Evolutionary conservation across 2,329 filamentous ascomycete species (phyloP).

Genomic region (Talaromyces funiculosus): DNA sequence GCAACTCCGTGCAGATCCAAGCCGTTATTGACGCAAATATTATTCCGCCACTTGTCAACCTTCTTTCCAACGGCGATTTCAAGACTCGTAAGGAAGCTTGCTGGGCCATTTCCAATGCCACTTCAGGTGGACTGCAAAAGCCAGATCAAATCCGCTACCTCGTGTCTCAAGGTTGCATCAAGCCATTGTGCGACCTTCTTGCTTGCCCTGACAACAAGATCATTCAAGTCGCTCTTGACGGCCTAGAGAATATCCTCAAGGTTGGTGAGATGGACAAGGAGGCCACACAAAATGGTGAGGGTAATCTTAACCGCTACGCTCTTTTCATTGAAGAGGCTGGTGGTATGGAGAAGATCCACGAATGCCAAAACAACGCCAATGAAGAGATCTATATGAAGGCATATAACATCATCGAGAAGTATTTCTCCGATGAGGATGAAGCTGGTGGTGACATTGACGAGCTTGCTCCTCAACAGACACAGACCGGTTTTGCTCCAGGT

Average conservation of each 20-base stretch:
- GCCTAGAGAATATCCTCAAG: slow-evolving; percentile 98
- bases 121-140: slow-evolving; percentile 95
- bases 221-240: slow-evolving; percentile 96
- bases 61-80: slow-evolving; percentile 92
- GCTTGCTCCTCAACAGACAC: slow-evolving; percentile 64
- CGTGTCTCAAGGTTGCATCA: slow-evolving; percentile 90
- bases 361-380: slow-evolving; percentile 99
- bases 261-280: slow-evolving; percentile 99
- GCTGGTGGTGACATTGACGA: slow-evolving; percentile 71
- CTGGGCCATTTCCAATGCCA: slow-evolving; percentile 99
- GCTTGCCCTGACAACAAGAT: slow-evolving; percentile 99
- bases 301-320: slow-evolving; percentile 83
- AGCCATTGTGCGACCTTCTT: slow-evolving; percentile 90
- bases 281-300: slow-evolving; percentile 50
- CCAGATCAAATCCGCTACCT: slow-evolving; percentile 97
- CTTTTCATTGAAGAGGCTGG: slow-evolving; percentile 98
- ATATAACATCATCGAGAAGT: slow-evolving; percentile 99
- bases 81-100: slow-evolving; percentile 99
- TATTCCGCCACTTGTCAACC: slow-evolving; percentile 90
- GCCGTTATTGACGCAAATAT: slow-evolving; percentile 95
- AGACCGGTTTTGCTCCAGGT: slow-evolving; percentile 67
- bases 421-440: slow-evolving; percentile 98
- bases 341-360: slow-evolving; percentile 99
- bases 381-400: slow-evolving; percentile 99
- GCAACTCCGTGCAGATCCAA: slow-evolving; percentile 97